phyloP scores from a whole-genome alignment of 306 rosid species.

The Prunus kanzakura region DNA sequence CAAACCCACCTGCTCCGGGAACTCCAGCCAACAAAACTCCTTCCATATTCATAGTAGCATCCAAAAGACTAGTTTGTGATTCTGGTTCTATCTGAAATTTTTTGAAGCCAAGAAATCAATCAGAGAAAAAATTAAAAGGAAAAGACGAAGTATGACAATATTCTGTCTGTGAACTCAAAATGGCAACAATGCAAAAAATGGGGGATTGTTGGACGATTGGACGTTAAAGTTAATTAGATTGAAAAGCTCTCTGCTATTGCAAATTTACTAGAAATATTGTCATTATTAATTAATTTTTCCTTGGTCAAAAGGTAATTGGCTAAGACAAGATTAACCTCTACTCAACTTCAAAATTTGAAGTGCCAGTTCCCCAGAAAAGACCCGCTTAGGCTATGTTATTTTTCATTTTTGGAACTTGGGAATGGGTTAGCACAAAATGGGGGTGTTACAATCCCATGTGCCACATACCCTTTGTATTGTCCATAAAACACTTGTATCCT shows the following conservation, averaged over 20 bases:
- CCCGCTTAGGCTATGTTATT: too few species aligned
- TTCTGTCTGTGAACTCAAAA: background rate
- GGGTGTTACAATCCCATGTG: too few species aligned
- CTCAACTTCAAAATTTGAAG: too few species aligned
- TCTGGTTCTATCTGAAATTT: constrained; percentile 83
- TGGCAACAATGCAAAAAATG: background rate
- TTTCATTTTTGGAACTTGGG: too few species aligned
- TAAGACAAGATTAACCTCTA: too few species aligned
- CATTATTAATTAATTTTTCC: too few species aligned
- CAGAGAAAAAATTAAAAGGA: background rate
- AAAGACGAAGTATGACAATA: background rate
- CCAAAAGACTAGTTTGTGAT: constrained; percentile 79
- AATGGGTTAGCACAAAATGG: too few species aligned
- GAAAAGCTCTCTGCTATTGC: background rate
- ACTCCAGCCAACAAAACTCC: constrained; percentile 95
- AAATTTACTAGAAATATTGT: background rate
- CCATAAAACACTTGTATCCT: too few species aligned
- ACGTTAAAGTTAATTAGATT: background rate
- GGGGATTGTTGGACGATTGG: background rate
- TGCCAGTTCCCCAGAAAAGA: too few species aligned
- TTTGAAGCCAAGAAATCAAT: constrained; percentile 14
- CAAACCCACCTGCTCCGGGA: constrained; percentile 99
- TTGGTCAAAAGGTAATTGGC: too few species aligned
- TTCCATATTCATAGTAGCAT: constrained; percentile 84
- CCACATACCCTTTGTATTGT: too few species aligned